Evolutionary conservation across 805 yeast species (phyloP).

Genomic region (Priceomyces castillae): DNA sequence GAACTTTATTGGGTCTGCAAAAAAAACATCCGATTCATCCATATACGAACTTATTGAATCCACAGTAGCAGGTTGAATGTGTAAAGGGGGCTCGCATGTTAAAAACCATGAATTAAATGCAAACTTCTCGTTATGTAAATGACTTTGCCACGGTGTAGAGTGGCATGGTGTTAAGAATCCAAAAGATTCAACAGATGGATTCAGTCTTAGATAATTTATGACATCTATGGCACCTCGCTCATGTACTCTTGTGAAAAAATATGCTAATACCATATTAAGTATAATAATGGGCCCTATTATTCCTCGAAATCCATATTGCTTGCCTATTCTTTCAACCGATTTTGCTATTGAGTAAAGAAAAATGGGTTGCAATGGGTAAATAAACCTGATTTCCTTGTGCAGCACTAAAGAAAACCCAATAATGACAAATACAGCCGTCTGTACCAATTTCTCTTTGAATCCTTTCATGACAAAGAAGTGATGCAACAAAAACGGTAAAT

Average conservation of each 20-base stretch:
- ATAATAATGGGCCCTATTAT: constrained; percentile 16
- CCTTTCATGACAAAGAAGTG: constrained; percentile 9
- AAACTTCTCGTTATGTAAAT: constrained; percentile 58
- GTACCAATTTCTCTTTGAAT: constrained; percentile 17
- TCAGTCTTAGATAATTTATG: constrained; percentile 47
- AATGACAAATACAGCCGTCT: constrained; percentile 42
- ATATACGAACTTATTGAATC: constrained; percentile 45
- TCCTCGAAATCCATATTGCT: neutral
- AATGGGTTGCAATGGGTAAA: constrained; percentile 81
- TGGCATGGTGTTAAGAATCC: constrained; percentile 96
- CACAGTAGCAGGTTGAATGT: constrained; percentile 19
- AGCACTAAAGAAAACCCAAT: constrained; percentile 58
- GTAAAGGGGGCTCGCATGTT: constrained; percentile 89
- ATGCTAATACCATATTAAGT: constrained; percentile 41
- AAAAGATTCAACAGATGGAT: constrained; percentile 44
- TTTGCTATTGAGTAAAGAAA: constrained; percentile 52
- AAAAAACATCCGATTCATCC: constrained; percentile 88
- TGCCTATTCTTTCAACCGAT: constrained; percentile 22
- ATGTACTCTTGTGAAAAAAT: constrained; percentile 62
- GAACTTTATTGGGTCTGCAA: constrained; percentile 61
- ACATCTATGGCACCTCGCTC: constrained; percentile 85
- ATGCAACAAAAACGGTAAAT: constrained; percentile 56
- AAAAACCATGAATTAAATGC: constrained; percentile 59
- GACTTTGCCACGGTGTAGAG: constrained; percentile 93
- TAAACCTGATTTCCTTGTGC: constrained; percentile 90